Base-by-base conservation (phyloP, 2,329 filamentous ascomycete genomes). In the Penicillium sp. region DNA sequence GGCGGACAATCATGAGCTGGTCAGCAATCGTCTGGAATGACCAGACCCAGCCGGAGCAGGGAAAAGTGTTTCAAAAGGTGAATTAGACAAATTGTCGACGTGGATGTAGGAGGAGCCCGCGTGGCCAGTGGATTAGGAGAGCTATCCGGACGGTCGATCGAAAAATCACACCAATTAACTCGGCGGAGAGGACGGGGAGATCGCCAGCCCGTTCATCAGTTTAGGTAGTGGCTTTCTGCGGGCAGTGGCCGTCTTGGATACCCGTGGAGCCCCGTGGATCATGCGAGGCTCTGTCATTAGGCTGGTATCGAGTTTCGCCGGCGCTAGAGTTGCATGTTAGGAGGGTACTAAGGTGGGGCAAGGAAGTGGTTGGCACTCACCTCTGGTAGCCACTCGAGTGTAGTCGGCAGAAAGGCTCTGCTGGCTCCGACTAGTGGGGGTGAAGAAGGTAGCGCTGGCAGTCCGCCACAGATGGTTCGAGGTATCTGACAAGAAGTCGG, bases 241-340 rank as follows among this genome's bases (percentile, higher is more conserved):
- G 28, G 71, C 72, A 52, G 66, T 75, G 61, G 69, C 66, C 47
- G 70, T 66, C 59, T 74, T 75, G 26, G 79, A 78, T 15, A 84
- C 76, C 52, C 82, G 74, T 26, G 91, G 91, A n/a, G 91, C 85
- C 33, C 92, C 92, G 70, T 95, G 90, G 36, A 96, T 93, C 57
- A 89, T 85, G 52, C 92, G 83, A 28, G 92, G 92, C 73, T 96
- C 92, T 70, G 90, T 90, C 90, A 97, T 96, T 43, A 96, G 78
- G 13, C 85, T 83, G 4, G 87, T 82, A 65, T 99, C 94, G 9
- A 99, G 81, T 66, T 89, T 92, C 7, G 89, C 85, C 5, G 94
- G 94, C 34, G 89, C 85, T 60, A 85, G 76, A 12, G 38, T 9
- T 41, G 45, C 9, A 13, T 85, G 29, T 79, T 73, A 53, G 80